Conservation (phyloP, 2,329 filamentous ascomycete genomes). For the Aureobasidium melanogenum region DNA sequence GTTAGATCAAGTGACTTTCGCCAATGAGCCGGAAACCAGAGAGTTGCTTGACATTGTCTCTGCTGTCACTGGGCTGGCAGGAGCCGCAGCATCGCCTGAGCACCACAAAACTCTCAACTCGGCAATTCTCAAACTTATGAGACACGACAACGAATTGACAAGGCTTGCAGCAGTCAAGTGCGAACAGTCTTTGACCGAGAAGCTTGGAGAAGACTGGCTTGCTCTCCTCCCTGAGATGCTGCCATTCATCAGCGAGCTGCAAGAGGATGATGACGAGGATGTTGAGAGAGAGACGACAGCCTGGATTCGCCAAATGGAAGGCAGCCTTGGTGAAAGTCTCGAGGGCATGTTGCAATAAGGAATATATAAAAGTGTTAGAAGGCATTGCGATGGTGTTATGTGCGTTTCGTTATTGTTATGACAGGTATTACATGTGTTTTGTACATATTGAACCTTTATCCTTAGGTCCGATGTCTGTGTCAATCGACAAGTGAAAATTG, state of each 20-base stretch:
- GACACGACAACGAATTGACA: constrained; percentile 60
- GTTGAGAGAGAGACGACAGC: constrained; percentile 83
- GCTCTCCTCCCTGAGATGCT: constrained; percentile 88
- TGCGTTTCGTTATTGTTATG: not conserved
- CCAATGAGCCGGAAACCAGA: constrained; percentile 22
- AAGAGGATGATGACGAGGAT: constrained; percentile 91
- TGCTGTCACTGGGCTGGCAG: constrained; percentile 69
- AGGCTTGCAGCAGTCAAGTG: constrained; percentile 75
- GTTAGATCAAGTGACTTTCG: constrained; percentile 48
- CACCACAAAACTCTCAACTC: constrained; percentile 87
- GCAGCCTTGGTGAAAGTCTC: constrained; percentile 78
- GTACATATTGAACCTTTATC: not conserved
- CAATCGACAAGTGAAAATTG: not conserved
- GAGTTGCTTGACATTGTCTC: constrained; percentile 52
- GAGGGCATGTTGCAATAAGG: constrained; percentile 65
- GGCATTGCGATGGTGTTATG: constrained; percentile 7
- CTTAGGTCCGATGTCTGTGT: not conserved
- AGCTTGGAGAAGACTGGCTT: constrained; percentile 88
- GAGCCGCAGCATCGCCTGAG: constrained; percentile 72
- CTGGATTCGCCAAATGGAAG: constrained; percentile 88
- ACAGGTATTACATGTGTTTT: not conserved
- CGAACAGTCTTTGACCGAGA: constrained; percentile 55
- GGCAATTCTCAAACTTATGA: constrained; percentile 66
- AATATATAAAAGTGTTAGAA: not conserved
- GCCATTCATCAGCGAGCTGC: constrained; percentile 87